Conservation (phyloP, 2,329 filamentous ascomycete genomes). For the Nothophoma quercina region DNA sequence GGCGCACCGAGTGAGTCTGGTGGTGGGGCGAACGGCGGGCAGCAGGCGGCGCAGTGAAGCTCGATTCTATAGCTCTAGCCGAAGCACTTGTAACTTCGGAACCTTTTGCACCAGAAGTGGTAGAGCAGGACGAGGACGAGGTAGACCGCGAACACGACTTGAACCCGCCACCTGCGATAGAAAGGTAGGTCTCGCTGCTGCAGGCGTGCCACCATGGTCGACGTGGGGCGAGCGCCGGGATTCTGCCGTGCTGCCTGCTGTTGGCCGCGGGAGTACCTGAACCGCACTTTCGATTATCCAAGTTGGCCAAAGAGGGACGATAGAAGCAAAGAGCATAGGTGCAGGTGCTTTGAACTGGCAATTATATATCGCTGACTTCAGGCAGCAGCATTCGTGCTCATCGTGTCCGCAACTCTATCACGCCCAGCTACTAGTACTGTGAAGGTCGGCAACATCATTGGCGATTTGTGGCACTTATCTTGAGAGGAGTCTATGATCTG, state of each 20-base stretch:
- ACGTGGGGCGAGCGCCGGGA: conserved; percentile 9
- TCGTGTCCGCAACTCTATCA: not conserved
- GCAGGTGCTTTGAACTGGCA: not conserved
- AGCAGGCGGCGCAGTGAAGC: conserved; percentile 15
- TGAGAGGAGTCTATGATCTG: too few relatives aligned
- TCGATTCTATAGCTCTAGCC: not conserved
- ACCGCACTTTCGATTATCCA: too few relatives aligned
- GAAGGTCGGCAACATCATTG: not conserved
- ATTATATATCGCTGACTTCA: not conserved
- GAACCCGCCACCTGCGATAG: not conserved
- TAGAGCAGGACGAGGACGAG: not conserved
- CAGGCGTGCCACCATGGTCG: conserved; percentile 14
- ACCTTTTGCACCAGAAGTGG: not conserved
- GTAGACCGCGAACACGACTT: not conserved
- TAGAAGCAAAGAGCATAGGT: not conserved
- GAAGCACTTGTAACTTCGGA: not conserved
- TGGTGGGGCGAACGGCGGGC: conserved; percentile 25
- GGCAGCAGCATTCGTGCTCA: not conserved
- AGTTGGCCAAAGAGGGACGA: too few relatives aligned
- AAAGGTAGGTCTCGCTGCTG: conserved; percentile 8
- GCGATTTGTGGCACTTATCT: not conserved
- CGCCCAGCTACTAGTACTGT: not conserved
- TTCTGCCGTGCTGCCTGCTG: conserved; percentile 9
- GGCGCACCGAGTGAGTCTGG: conserved; percentile 17
- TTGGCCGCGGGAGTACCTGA: too few relatives aligned